Evolutionary conservation across 139 green algal genomes (phyloP), one percentile per base, ranked within the genome.

Genomic region (Coelastrella sp.): DNA sequence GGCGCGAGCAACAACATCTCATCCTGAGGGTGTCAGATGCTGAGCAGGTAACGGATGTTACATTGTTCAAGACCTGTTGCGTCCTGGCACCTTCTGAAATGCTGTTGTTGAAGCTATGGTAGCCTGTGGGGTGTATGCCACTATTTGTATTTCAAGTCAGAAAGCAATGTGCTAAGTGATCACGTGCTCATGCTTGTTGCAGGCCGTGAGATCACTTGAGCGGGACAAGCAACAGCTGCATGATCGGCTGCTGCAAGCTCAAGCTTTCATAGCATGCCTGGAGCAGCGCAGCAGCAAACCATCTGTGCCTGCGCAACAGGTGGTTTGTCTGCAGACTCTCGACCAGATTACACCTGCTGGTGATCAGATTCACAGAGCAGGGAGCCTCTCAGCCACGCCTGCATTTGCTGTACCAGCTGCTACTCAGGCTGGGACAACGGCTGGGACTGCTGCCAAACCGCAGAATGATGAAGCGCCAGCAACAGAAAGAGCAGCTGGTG

Each of bases 191-290:
- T 40, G 38, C 35, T 23, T 15, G 23, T 77, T 38, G 23, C 23
- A 77, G 78, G 78, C 78, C 43, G 78, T 84, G 0, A 41, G 32
- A 15, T 45, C 17, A 9, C 60, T 84, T 0, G 40, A 45, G 13
- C 35, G 37, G n/a, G 78, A 84, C 30, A 84, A 84, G 30, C 37
- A n/a, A 8, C 60, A 74, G 40, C 78, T 84, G 40, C 60, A 84
- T 27, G 34, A 75, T 38, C 60, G 62, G 40, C 78, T 84, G n/a
- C 60, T 84, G 62, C 60, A 84, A 21, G 78, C 78, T 15, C 60
- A 84, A 6, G 78, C 78, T 27, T 84, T 76, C 78, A 76, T 84
- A 17, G 38, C 78, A 17, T 84, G 78, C 60, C 25, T 84, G 27
- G 38, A 76, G 78, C 60, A 84, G 60, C 78, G 78, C 23, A 19